phyloP scores from a whole-genome alignment of 805 yeast species.

The Kodamaea fukazawae region DNA sequence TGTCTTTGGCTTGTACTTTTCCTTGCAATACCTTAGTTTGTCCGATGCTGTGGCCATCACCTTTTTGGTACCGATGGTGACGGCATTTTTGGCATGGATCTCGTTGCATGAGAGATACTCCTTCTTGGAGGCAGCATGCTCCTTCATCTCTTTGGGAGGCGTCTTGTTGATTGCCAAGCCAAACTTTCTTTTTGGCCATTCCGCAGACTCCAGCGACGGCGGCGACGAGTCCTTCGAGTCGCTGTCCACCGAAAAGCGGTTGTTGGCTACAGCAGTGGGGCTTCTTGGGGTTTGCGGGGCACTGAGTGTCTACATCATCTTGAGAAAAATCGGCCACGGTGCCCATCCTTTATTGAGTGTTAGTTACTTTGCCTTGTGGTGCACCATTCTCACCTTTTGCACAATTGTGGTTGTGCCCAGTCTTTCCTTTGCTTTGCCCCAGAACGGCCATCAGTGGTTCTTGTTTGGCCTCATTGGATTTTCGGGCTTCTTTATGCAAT shows the following conservation, averaged over 20 bases:
- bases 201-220: conserved; percentile 29
- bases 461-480: conserved; percentile 61
- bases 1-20: conserved; percentile 73
- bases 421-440: conserved; percentile 59
- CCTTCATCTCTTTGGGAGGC: conserved; percentile 65
- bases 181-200: conserved; percentile 57
- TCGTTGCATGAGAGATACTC: conserved; percentile 67
- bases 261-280: conserved; percentile 63
- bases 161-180: conserved; percentile 84
- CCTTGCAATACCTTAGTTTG: conserved; percentile 68
- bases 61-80: conserved; percentile 72
- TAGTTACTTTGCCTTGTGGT: conserved; percentile 65
- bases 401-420: conserved; percentile 58
- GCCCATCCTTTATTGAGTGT: conserved; percentile 84
- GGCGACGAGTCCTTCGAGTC: conserved; percentile 45
- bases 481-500: conserved; percentile 82
- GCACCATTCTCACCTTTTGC: conserved; percentile 52
- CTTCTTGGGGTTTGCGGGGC: conserved; percentile 69
- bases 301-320: conserved; percentile 62
- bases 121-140: conserved; percentile 64
- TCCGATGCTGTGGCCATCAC: conserved; percentile 82
- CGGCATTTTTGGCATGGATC: conserved; percentile 70
- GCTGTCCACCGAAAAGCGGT: conserved; percentile 50
- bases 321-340: conserved; percentile 70
- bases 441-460: conserved; percentile 61